phyloP scores from a whole-genome alignment of 345 rosid species.

The Raphanus raphanistrum region DNA sequence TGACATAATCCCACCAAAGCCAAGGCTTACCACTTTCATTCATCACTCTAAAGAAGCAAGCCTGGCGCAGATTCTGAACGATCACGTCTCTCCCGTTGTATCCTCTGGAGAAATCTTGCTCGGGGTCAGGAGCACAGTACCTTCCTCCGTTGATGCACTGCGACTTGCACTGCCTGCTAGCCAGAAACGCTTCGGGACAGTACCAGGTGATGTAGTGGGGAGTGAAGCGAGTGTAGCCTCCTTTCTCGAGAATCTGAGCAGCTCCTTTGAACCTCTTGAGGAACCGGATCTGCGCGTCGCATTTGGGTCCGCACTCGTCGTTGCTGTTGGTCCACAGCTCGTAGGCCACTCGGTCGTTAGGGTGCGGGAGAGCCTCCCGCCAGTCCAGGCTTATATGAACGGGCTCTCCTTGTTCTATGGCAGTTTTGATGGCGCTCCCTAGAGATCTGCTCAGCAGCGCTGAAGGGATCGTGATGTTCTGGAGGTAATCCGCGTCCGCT shows the following conservation, averaged over 20 bases:
- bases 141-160: slow-evolving; percentile 61
- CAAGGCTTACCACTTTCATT: slow-evolving; percentile 59
- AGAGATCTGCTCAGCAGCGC: slow-evolving; percentile 78
- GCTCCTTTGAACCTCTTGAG: slow-evolving; percentile 63
- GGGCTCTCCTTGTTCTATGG: slow-evolving; percentile 38
- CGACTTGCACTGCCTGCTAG: slow-evolving; percentile 56
- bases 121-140: slow-evolving; percentile 65
- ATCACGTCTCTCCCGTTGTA: slow-evolving; percentile 65
- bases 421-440: slow-evolving; percentile 67
- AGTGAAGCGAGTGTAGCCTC: slow-evolving; percentile 59
- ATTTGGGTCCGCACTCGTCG: slow-evolving; percentile 58
- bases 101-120: slow-evolving; percentile 55
- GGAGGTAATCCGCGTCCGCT: slow-evolving; percentile 68
- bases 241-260: slow-evolving; percentile 63
- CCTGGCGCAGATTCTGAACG: slow-evolving; percentile 54
- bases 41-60: slow-evolving; percentile 52
- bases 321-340: slow-evolving; percentile 64
- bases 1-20: slow-evolving; percentile 74
- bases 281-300: slow-evolving; percentile 53
- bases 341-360: slow-evolving; percentile 59
- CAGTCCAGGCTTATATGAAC: slow-evolving; percentile 54
- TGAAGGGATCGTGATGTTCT: slow-evolving; percentile 93
- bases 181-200: slow-evolving; percentile 56
- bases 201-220: slow-evolving; percentile 66
- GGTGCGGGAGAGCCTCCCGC: slow-evolving; percentile 62